Evolutionary conservation across 345 rosid genomes (phyloP).

Genomic region (Mallotus nudiflorus): DNA sequence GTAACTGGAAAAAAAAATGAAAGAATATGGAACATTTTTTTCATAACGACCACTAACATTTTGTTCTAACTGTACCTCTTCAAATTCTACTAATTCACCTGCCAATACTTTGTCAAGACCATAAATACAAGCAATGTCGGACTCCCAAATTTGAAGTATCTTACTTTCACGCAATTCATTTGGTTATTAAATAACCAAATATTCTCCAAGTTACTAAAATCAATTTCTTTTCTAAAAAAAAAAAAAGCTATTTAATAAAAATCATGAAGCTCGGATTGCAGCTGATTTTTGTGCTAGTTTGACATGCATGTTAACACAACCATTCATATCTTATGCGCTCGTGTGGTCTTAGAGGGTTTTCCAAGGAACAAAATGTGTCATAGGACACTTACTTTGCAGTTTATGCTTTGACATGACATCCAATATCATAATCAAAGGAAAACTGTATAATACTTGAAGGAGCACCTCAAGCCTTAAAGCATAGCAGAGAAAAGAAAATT

Average conservation of each 20-base stretch:
- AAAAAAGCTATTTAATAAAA: neutral
- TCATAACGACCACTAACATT: neutral
- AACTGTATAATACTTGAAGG: neutral
- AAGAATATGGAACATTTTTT: neutral
- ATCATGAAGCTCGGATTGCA: neutral
- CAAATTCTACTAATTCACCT: too few relatives aligned
- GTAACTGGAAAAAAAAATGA: neutral
- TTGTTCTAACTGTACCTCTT: too few relatives aligned
- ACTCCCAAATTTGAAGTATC: too few relatives aligned
- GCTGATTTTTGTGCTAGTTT: neutral
- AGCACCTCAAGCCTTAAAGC: neutral
- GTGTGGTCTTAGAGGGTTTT: neutral
- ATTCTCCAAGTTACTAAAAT: neutral
- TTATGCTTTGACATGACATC: neutral
- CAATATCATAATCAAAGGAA: too few relatives aligned
- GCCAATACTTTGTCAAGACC: too few relatives aligned
- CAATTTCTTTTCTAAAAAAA: neutral
- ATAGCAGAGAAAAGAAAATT: neutral
- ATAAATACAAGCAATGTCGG: too few relatives aligned
- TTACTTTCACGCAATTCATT: too few relatives aligned
- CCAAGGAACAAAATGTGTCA: neutral
- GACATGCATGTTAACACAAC: neutral
- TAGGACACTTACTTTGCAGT: neutral
- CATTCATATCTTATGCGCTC: neutral
- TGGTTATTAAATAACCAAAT: neutral